Base-by-base conservation (phyloP, 169 alveolate species). In the Plasmodium gallinaceum region DNA sequence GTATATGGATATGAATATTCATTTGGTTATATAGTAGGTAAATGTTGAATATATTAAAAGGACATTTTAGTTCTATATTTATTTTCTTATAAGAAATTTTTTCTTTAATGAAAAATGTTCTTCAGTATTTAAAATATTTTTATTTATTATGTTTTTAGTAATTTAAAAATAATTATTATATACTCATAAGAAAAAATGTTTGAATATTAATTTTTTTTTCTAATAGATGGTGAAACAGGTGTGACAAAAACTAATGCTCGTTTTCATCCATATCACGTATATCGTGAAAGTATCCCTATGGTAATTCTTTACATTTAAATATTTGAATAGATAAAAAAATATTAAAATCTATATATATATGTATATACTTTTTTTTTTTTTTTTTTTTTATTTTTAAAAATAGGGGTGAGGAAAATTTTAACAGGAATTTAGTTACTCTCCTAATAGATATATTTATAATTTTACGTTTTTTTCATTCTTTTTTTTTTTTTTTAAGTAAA, bases 1-100 rank as follows among this genome's bases (percentile, higher is more conserved):
- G 91, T 93, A 6, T 93, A 93, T 32, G 96, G 96, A 1, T 54
- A 68, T 42, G 96, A 93, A 43, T 93, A 93, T 65, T 90, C 92
- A 22, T 93, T 75, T 72, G 96, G 96, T 14, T 93, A 92, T 39
- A 85, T 92, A 16, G 60, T 37, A 10, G 80, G 83, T 66, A 32
- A 66, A 39, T 3, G 37, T 22, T 10, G 10, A 72, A 22, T 9
- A 62, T 22, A 10, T 22, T 12, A 61, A 61, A 10, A 26, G 22
- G 22, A 24, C 7, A 7, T 24, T 26, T 45, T 8, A 1, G 2
- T 20, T 61, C 4, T 12, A 61, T 14, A 48, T 10, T 1, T 48
- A 2, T 48, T 48, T 9, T n/a, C n/a, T n/a, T n/a, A n/a, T n/a
- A n/a, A 48, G 5, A 1, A 48, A 48, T 48, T 1, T 57, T 57